Base-by-base conservation (phyloP, 176 grass and related monocot species). In the Hordeum marinum region DNA sequence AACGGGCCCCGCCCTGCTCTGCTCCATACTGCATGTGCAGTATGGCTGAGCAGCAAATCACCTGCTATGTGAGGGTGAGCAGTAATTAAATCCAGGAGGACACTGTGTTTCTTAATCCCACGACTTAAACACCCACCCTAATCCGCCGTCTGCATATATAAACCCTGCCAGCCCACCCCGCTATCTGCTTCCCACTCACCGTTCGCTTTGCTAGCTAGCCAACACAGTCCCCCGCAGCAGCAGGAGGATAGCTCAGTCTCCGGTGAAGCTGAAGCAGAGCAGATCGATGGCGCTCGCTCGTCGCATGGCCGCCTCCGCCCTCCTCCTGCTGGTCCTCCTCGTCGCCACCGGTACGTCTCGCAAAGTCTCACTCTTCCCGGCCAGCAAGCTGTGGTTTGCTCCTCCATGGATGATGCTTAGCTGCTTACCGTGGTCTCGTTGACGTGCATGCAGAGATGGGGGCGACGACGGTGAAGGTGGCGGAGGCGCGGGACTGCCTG, bases 401-500 rank as follows among this genome's bases (percentile, higher is more conserved):
- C 14, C 15, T 4, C 14, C 32, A 34, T 34, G 11, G 11, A 21
- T 62, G 40, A 62, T 29, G 50, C 6, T 4, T 43, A 3, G 0
- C 45, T 26, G 14, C 5, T 36, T 54, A 52, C 6, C 6, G 48
- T 52, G 48, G 48, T 7, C 0, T 7, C 0, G 48, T 52, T 52
- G 48, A 7, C 13, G 46, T 12, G 26, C 8, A 6, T 17, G 72
- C 65, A 94, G 92, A 94, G 77, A 87, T 87, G 77, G 88, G 80
- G 61, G 78, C 88, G 61, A 85, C 83, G 76, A 52, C 1, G 48
- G 1, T 2, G 13, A 80, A 80, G 90, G 65, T 83, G 87, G 91
- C 63, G 58, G 91, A 89, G 89, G 94, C 88, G 21, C 83, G 94
- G 91, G 34, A 85, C 79, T 93, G 91, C 86, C 48, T 82, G 64